A percentile compares a stretch with the other conserved stretches of the same genome.
phyloP scores from a whole-genome alignment of 169 alveolate genomes.

The Eimeria necatrix region DNA sequence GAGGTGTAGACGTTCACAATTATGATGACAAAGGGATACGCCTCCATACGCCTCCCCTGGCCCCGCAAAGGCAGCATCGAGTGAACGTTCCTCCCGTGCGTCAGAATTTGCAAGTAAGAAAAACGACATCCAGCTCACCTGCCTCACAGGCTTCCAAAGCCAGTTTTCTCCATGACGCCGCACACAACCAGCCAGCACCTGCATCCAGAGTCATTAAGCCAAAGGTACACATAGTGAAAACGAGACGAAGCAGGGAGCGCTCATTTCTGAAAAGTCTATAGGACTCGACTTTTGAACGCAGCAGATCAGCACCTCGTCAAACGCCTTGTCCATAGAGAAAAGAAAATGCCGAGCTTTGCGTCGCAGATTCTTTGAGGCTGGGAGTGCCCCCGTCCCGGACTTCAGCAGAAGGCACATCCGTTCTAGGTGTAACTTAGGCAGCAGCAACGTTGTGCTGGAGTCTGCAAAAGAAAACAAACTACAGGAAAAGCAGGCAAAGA shows the following conservation, averaged over 20 bases:
- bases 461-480: neutral
- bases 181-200: constrained; percentile 77
- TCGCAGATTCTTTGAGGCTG: constrained; percentile 62
- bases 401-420: constrained; percentile 70
- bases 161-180: constrained; percentile 79
- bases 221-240: neutral
- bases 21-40: too few species aligned
- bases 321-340: constrained; percentile 69
- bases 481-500: neutral
- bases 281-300: neutral
- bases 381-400: neutral
- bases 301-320: constrained; percentile 67
- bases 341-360: constrained; percentile 56
- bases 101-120: neutral
- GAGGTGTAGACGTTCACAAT: too few species aligned
- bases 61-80: too few species aligned
- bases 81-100: too few species aligned
- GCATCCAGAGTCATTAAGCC: neutral
- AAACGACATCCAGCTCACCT: constrained; percentile 29
- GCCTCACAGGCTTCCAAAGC: constrained; percentile 72
- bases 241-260: neutral
- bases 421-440: constrained; percentile 77
- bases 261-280: neutral
- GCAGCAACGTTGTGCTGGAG: constrained; percentile 42
- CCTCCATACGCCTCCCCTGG: too few species aligned